A percentile compares a stretch with the other conserved stretches of the same genome.
Conservation (phyloP, 768 basidiomycete genomes). For the Nevesoporus exiguus region DNA sequence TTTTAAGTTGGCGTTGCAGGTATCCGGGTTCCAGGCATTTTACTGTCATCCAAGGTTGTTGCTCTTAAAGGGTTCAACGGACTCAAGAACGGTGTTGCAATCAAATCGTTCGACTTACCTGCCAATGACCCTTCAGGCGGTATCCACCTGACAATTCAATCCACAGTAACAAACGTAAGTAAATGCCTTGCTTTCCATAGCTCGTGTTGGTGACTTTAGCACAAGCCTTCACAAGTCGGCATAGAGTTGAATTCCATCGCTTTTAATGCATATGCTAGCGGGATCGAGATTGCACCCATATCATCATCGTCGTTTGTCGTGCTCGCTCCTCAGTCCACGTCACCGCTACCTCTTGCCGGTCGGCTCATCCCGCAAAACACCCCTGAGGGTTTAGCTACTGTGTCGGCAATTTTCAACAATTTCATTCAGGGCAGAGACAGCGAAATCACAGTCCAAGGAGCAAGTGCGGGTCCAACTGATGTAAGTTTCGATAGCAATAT, state of each 20-base stretch:
- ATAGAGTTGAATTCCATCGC: conserved; percentile 57
- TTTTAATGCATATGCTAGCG: conserved; percentile 55
- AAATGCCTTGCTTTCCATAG: not conserved
- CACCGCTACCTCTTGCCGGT: conserved; percentile 53
- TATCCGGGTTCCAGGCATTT: conserved; percentile 54
- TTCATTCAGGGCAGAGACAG: conserved; percentile 68
- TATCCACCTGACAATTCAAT: conserved; percentile 62
- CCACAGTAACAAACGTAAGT: conserved; percentile 56
- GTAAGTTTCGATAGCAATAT: conserved; percentile 33
- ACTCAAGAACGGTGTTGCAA: conserved; percentile 56
- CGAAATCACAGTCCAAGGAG: conserved; percentile 54
- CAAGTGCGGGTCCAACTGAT: conserved; percentile 52
- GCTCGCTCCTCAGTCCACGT: conserved; percentile 51
- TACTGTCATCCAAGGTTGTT: conserved; percentile 53
- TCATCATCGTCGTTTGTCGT: conserved; percentile 46
- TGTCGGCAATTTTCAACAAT: conserved; percentile 67
- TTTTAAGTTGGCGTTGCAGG: conserved; percentile 33
- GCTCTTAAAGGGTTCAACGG: conserved; percentile 70
- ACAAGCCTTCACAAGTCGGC: conserved; percentile 72
- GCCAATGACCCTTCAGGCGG: conserved; percentile 69
- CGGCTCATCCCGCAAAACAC: conserved; percentile 61
- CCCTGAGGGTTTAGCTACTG: conserved; percentile 47
- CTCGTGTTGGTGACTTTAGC: conserved; percentile 6
- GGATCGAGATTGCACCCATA: conserved; percentile 58
- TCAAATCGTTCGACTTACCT: conserved; percentile 68